Percentiles rank a stretch among this genome's conserved stretches.
phyloP scores from a whole-genome alignment of 1,139 yeast genomes.

The Hansenula sp. region DNA sequence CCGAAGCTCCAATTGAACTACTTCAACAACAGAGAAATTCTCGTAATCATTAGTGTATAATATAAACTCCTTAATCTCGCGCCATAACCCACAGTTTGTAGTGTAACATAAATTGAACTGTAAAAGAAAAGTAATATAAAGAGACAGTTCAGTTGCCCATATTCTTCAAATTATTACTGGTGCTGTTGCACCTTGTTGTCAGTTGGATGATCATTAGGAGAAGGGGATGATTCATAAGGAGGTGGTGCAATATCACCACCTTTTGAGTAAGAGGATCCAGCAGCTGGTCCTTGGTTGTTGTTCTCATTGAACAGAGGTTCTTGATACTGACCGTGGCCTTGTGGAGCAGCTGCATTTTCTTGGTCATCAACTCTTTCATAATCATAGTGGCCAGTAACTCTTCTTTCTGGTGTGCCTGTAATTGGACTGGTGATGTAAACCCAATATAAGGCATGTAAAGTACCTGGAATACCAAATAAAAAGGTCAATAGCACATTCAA shows the following conservation, averaged over 20 bases:
- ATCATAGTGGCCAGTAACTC: constrained; percentile 10
- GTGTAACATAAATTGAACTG: background rate
- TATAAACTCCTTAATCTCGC: too few relatives aligned
- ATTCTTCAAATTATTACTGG: background rate
- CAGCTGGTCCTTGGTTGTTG: too few relatives aligned
- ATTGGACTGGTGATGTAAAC: constrained; percentile 17
- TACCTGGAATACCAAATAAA: constrained; percentile 29
- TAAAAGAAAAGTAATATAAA: too few relatives aligned
- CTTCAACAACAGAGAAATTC: too few relatives aligned
- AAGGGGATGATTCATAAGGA: constrained; percentile 6
- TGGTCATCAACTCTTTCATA: constrained; percentile 19
- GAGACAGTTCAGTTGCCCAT: background rate
- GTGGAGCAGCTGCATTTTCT: background rate
- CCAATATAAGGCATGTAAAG: constrained; percentile 20
- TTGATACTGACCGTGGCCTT: background rate
- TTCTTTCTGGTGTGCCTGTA: constrained; percentile 14
- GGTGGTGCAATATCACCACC: constrained; percentile 5
- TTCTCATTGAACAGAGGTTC: background rate
- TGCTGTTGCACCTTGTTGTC: constrained; percentile 13
- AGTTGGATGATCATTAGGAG: constrained; percentile 4
- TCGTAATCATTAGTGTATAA: too few relatives aligned
- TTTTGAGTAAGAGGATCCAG: too few relatives aligned
- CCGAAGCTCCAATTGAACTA: too few relatives aligned
- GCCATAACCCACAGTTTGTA: background rate
- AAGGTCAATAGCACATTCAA: constrained; percentile 23